Conservation (phyloP, 176 grass and related monocot species). For the Typha latifolia region DNA sequence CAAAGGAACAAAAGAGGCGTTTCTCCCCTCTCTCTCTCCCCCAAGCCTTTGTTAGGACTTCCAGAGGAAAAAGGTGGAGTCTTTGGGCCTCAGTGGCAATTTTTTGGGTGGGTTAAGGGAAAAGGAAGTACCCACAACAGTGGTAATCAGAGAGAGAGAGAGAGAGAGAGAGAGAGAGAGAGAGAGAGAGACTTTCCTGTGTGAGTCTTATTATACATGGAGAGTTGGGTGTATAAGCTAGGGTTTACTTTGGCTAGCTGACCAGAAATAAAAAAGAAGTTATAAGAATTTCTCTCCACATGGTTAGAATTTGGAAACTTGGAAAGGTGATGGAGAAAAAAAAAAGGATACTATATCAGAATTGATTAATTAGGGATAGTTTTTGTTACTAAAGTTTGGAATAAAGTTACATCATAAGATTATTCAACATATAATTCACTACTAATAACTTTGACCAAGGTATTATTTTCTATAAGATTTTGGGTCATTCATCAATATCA, state of each 20-base stretch:
- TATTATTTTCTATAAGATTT: too few species aligned
- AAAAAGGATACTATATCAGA: too few species aligned
- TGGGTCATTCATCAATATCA: too few species aligned
- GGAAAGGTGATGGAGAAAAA: too few species aligned
- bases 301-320: background rate
- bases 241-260: background rate
- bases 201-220: background rate
- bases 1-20: background rate
- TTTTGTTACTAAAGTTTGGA: too few species aligned
- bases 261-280: background rate
- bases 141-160: background rate
- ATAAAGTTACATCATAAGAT: too few species aligned
- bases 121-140: background rate
- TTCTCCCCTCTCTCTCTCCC: background rate
- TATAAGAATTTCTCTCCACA: background rate
- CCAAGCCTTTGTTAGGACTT: background rate
- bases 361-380: too few species aligned
- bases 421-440: too few species aligned
- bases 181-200: background rate
- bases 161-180: slow-evolving; percentile 10
- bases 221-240: background rate
- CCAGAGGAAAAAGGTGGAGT: background rate
- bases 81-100: background rate
- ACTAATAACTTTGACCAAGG: too few species aligned
- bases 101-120: background rate